A percentile compares a stretch with the other conserved stretches of the same genome.
These are phyloP conservation scores for Oryza brachyantha DNA, from an alignment of 176 grass and related monocot genomes.

Conservation along the genomic window DNA sequence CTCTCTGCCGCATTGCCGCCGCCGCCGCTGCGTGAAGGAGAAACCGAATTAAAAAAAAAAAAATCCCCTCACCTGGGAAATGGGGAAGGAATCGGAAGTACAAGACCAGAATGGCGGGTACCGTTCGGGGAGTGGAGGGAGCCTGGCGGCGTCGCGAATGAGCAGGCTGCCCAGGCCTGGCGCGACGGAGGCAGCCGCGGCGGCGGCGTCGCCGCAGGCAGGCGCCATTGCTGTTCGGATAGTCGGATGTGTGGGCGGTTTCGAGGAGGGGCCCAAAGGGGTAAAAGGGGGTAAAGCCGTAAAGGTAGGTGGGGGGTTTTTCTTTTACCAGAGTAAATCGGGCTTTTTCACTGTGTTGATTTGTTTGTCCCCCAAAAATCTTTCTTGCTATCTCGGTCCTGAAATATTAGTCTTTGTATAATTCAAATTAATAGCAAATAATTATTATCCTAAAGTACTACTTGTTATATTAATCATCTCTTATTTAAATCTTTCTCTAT, in stretches of 20 bases:
- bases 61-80: constrained; percentile 5
- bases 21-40: constrained; percentile 24
- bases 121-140: constrained; percentile 27
- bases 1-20: constrained; percentile 30
- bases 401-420: too few species aligned
- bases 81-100: neutral
- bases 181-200: constrained; percentile 23
- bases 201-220: constrained; percentile 32
- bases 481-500: too few species aligned
- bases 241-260: neutral
- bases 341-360: neutral
- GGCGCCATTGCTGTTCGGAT: constrained; percentile 30
- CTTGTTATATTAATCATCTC: too few species aligned
- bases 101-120: neutral
- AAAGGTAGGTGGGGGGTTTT: neutral
- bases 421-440: too few species aligned
- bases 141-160: constrained; percentile 8
- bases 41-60: constrained; percentile 4
- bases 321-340: neutral
- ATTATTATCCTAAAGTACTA: too few species aligned
- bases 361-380: too few species aligned
- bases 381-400: too few species aligned
- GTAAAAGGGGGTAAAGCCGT: too few species aligned
- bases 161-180: constrained; percentile 10
- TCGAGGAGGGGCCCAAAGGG: neutral